Base-by-base conservation (phyloP, 2,329 filamentous ascomycete genomes). In the Ceratocystis destructans region DNA sequence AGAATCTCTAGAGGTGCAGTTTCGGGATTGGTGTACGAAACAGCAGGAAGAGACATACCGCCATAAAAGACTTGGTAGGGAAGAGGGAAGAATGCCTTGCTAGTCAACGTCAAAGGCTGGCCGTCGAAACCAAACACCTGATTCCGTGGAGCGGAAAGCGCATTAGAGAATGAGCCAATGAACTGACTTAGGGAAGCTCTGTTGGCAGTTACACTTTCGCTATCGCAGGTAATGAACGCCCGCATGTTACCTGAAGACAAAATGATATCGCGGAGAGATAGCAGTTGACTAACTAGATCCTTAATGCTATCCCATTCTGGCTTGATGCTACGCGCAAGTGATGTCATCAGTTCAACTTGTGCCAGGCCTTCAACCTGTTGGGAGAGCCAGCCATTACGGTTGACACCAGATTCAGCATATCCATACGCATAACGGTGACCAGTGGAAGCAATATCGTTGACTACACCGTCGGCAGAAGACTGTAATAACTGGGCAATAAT, bases 31-130 rank as follows among this genome's bases (percentile, higher is more conserved):
- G 85, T 87, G 75, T 96, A 99, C 0, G 92, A 89, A 0, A 88
- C 87, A 0, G 93, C 96, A 5, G 89, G 86, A 15, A 96, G 77
- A 20, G 90, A 87, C 57, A 94, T 81, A 17, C 87, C 88, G 6
- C 93, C 90, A 73, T 97, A 97, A 74, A 96, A 96, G 44, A 99
- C 94, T 76, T 99, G 94, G 76, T 96, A 99, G 0, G 94, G 94
- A 20, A 99, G 81, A 28, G 93, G 88, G 76, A 96, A 97, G 77
- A 97, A 95, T 0, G 90, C 87, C 74, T 91, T 94, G 70, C 80
- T 79, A 41, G 62, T 33, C 5, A 67, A 20, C 37, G 61, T 48
- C 3, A 67, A 41, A 10, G 66, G 61, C 48, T 66, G 67, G 5
- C 62, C 67, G 28, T 66, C 33, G 28, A 65, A 66, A 41, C 62